phyloP scores from a whole-genome alignment of 2,329 filamentous ascomycete genomes.

The Colletotrichum tropicale region DNA sequence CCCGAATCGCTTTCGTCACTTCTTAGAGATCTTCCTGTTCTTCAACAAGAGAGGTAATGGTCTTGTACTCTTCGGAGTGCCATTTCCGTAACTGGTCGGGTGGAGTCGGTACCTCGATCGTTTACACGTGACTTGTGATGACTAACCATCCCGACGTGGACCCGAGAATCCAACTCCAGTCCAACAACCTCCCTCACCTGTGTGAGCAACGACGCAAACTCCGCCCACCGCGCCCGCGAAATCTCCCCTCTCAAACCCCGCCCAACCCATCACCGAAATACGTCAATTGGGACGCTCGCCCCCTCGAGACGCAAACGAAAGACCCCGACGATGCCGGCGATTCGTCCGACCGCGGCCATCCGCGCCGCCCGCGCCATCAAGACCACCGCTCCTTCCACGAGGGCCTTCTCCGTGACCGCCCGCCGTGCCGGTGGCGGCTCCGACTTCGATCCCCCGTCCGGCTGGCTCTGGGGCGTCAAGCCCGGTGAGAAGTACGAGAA shows the following conservation, averaged over 20 bases:
- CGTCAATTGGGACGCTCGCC: slow-evolving; percentile 3
- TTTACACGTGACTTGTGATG: background rate
- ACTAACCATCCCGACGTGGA: slow-evolving; percentile 10
- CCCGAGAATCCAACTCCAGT: slow-evolving; percentile 20
- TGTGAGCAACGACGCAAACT: slow-evolving; percentile 14
- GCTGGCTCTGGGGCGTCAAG: slow-evolving; percentile 93
- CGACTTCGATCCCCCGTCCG: slow-evolving; percentile 87
- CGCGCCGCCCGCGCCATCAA: slow-evolving; percentile 36
- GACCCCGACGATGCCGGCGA: slow-evolving; percentile 18
- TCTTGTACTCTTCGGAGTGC: background rate
- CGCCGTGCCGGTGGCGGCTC: slow-evolving; percentile 49
- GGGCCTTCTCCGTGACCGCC: slow-evolving; percentile 50
- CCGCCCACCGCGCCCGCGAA: slow-evolving; percentile 10
- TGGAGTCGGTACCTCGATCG: background rate
- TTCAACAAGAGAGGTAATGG: background rate
- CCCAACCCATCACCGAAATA: background rate
- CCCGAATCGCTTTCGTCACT: background rate
- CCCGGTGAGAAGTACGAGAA: slow-evolving; percentile 94
- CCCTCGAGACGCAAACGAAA: background rate
- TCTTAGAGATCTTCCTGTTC: background rate
- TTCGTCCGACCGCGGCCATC: slow-evolving; percentile 22
- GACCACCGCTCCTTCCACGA: slow-evolving; percentile 28
- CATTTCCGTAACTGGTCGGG: background rate
- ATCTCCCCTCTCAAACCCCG: background rate
- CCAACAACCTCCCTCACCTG: slow-evolving; percentile 15